Percentiles rank a stretch among this genome's conserved stretches.
phyloP scores from a whole-genome alignment of 306 rosid genomes.

The Herpetospermum pedunculosum region DNA sequence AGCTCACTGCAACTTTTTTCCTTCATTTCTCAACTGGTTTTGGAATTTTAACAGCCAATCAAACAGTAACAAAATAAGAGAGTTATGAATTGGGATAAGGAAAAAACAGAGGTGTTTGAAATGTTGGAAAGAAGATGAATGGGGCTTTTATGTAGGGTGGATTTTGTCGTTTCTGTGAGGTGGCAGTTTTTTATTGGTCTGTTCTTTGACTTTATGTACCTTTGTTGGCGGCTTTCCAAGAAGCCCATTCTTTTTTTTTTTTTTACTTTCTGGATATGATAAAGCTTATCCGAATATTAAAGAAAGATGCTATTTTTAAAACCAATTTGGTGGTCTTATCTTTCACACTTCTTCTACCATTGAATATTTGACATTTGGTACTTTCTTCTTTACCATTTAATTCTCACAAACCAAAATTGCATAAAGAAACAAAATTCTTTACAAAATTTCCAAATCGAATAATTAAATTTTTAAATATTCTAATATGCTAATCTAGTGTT shows the following conservation, averaged over 20 bases:
- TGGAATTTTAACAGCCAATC: background rate
- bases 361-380: background rate
- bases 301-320: background rate
- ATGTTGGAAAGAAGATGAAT: slow-evolving; percentile 50
- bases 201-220: slow-evolving; percentile 36
- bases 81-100: no score
- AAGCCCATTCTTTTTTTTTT: background rate
- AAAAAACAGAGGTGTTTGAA: slow-evolving; percentile 50
- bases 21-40: background rate
- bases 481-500: background rate
- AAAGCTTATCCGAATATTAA: slow-evolving; percentile 5
- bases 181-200: slow-evolving; percentile 51
- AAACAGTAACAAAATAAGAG: no score
- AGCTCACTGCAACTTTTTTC: slow-evolving; percentile 18
- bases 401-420: background rate
- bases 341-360: slow-evolving; percentile 4
- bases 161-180: slow-evolving; percentile 42
- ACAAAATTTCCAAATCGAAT: background rate
- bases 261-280: background rate
- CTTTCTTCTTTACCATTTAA: background rate
- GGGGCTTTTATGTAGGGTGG: slow-evolving; percentile 43
- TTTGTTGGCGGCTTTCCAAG: slow-evolving; percentile 9
- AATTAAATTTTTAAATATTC: background rate
- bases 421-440: background rate
- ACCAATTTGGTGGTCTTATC: slow-evolving; percentile 5